Evolutionary conservation across 2,329 filamentous ascomycete genomes (phyloP), one percentile per base, ranked within the genome.

Genomic region (Fusarium sp.): DNA sequence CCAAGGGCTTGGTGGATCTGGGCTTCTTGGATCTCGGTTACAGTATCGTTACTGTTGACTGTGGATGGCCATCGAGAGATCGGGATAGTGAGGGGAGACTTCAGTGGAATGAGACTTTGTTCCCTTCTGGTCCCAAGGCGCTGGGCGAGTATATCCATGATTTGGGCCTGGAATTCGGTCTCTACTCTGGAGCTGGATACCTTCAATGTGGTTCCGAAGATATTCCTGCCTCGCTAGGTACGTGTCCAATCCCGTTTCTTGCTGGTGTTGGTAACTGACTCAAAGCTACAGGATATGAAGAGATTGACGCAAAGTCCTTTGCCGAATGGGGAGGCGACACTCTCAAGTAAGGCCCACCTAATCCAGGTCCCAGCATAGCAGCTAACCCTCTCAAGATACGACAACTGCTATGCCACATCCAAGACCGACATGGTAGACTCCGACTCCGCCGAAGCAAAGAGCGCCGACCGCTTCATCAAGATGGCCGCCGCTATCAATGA

Each of bases 41-140:
- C 71, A 81, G 78, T 3, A 84, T 85, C 58, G 84, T 89, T 32
- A 87, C 86, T 0, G 82, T 84, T 0, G 88, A 90, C 70, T 90
- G 87, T 57, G 88, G 88, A 1, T 90, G 88, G 88, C 82, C 79
- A 24, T 73, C 78, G 0, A 70, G 69, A 18, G 74, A 80, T 10
- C 76, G 82, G 6, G 79, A 84, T 40, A 73, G 78, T 0, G 76
- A 86, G 12, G 84, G 83, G 3, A 79, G 79, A 22, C 76, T 87
- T 5, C 82, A 84, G 15, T 88, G 84, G 82, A 85, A 88, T 58
- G 68, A 76, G 9, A 81, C 76, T 0, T 71, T 82, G 2, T 88
- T 88, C 30, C 87, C 86, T 0, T 84, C 84, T 0, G 85, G 84
- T 0, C 81, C 85, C 18, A 81, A 79, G 24, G 84, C 81, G 1